phyloP scores from a whole-genome alignment of 192 early-diverging fungal species.

The Backusella mclennaniae region DNA sequence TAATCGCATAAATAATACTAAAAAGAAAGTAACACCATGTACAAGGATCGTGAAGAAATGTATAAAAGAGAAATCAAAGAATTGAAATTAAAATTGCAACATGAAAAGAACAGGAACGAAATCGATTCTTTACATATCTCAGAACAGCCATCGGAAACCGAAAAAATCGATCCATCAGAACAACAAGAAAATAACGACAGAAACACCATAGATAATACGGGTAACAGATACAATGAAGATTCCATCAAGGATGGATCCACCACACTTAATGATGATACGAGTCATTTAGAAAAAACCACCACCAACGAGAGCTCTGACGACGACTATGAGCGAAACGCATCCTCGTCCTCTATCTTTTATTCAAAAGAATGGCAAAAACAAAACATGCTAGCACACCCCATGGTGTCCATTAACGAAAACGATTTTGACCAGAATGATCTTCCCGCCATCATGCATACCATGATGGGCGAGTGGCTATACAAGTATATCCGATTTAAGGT shows the following conservation, averaged over 20 bases:
- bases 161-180: not conserved
- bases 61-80: not conserved
- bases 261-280: not conserved
- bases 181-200: not conserved
- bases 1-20: not conserved
- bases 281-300: not conserved
- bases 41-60: not conserved
- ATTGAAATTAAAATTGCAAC: not conserved
- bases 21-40: not conserved
- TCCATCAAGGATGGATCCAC: not conserved
- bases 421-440: not conserved
- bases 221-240: not conserved
- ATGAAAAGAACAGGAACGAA: not conserved
- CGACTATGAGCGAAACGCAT: not conserved
- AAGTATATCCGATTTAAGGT: constrained; percentile 65
- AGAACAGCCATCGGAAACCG: not conserved
- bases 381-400: not conserved
- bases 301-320: not conserved
- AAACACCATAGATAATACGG: not conserved
- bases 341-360: not conserved
- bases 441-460: constrained; percentile 67
- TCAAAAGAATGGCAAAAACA: not conserved
- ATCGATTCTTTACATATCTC: constrained; percentile 25
- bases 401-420: not conserved
- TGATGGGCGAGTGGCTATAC: constrained; percentile 75